phyloP scores from a whole-genome alignment of 768 basidiomycete species.

The Pleurotus cornucopiae region DNA sequence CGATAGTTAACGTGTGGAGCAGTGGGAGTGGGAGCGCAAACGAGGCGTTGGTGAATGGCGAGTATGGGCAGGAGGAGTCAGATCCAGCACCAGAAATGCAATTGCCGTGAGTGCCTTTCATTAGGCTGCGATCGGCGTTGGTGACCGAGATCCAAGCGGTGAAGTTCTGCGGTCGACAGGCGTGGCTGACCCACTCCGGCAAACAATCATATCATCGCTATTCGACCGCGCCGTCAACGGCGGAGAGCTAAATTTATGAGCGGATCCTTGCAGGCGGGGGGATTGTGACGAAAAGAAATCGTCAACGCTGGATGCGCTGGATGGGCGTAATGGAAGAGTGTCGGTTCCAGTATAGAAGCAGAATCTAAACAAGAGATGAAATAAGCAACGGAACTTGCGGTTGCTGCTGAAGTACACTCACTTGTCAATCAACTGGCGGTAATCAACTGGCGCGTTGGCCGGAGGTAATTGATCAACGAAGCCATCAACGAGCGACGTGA shows the following conservation, averaged over 20 bases:
- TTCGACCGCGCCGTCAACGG: constrained; percentile 8
- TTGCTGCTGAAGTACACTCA: constrained; percentile 27
- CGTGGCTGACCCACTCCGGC: constrained; percentile 21
- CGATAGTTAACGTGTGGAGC: too few species aligned
- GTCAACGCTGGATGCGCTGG: constrained; percentile 53
- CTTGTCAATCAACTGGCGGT: constrained; percentile 63
- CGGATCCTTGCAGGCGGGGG: constrained; percentile 20
- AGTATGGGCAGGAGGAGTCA: too few species aligned
- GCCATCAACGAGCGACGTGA: constrained; percentile 7
- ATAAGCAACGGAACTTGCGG: constrained; percentile 8
- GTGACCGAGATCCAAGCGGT: constrained; percentile 10
- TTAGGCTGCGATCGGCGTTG: constrained; percentile 11
- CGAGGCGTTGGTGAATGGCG: too few species aligned
- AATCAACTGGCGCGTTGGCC: constrained; percentile 36
- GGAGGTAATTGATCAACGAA: constrained; percentile 13
- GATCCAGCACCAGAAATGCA: too few species aligned
- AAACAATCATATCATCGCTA: constrained; percentile 19
- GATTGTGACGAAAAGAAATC: constrained; percentile 35
- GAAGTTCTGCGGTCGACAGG: constrained; percentile 20
- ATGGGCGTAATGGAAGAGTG: constrained; percentile 26
- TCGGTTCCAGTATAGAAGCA: constrained; percentile 76
- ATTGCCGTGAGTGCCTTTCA: too few species aligned
- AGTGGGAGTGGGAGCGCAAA: too few species aligned
- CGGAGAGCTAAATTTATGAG: constrained; percentile 14
- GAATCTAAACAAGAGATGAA: constrained; percentile 42